Percentiles rank a stretch among this genome's conserved stretches.
Conservation (phyloP, 2,329 filamentous ascomycete species). For the Fusarium sp. region DNA sequence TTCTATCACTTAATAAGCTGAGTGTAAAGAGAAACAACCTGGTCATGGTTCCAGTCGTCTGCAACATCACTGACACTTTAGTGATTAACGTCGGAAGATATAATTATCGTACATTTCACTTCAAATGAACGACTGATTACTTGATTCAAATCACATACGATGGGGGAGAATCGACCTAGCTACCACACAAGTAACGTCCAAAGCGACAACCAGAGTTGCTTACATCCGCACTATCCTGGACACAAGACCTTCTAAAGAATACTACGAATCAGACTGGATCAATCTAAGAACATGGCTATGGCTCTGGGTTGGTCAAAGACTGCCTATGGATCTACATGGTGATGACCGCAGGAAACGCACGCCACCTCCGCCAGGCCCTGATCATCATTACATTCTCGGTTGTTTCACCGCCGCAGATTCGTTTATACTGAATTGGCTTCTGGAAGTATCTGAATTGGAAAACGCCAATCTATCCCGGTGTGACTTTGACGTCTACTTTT, state of each 20-base stretch:
- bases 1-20: too few relatives aligned
- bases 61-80: too few relatives aligned
- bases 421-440: background rate
- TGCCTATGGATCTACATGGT: background rate
- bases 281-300: background rate
- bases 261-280: background rate
- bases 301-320: constrained; percentile 8
- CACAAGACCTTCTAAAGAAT: background rate
- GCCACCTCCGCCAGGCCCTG: background rate
- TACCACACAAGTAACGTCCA: rapidly evolving
- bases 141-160: background rate
- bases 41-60: too few relatives aligned
- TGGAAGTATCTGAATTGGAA: rapidly evolving
- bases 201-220: background rate
- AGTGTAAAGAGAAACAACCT: too few relatives aligned
- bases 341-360: background rate
- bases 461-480: background rate
- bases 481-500: constrained; percentile 3
- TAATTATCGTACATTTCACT: too few relatives aligned
- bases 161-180: background rate
- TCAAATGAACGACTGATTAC: background rate
- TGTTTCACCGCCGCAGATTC: background rate
- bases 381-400: background rate
- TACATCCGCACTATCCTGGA: background rate
- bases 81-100: too few relatives aligned